These are phyloP conservation scores for Akanthomyces dipterigenus DNA, from an alignment of 2,329 filamentous ascomycete species.

Conservation along the genomic window DNA sequence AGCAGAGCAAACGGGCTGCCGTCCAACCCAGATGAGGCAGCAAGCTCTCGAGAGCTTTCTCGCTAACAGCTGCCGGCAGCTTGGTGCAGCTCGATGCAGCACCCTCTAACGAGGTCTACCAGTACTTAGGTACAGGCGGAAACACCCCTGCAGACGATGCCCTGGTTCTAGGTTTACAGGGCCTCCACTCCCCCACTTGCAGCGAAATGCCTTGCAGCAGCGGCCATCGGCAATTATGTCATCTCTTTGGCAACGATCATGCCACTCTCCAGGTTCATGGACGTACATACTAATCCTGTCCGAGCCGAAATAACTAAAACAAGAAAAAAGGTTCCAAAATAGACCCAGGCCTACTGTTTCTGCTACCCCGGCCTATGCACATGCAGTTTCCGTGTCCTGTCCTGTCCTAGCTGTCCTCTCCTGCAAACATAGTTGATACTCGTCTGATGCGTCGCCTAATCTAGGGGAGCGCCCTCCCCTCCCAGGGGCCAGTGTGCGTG, in stretches of 20 bases:
- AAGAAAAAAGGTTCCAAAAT: not conserved
- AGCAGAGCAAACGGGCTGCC: not conserved
- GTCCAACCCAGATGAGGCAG: not conserved
- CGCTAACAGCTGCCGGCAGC: not conserved
- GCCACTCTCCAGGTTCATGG: too few species aligned
- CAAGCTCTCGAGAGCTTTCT: not conserved
- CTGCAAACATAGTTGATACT: constrained; percentile 6
- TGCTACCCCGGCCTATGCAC: not conserved
- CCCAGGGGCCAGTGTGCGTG: not conserved
- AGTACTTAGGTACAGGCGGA: too few species aligned
- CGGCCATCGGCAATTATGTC: not conserved
- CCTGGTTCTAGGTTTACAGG: too few species aligned
- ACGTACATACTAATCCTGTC: too few species aligned
- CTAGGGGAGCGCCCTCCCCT: not conserved
- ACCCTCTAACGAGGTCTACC: too few species aligned
- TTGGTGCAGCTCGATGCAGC: not conserved
- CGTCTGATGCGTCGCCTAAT: not conserved
- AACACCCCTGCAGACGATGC: too few species aligned
- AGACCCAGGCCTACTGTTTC: not conserved
- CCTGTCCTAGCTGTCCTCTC: too few species aligned
- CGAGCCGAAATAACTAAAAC: too few species aligned
- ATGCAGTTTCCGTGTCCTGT: too few species aligned
- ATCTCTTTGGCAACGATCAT: too few species aligned
- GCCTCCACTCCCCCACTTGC: not conserved
- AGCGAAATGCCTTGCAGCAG: not conserved